Evolutionary conservation across 257 asterid genomes (phyloP).

Genomic region (Penstemon eatonii): DNA sequence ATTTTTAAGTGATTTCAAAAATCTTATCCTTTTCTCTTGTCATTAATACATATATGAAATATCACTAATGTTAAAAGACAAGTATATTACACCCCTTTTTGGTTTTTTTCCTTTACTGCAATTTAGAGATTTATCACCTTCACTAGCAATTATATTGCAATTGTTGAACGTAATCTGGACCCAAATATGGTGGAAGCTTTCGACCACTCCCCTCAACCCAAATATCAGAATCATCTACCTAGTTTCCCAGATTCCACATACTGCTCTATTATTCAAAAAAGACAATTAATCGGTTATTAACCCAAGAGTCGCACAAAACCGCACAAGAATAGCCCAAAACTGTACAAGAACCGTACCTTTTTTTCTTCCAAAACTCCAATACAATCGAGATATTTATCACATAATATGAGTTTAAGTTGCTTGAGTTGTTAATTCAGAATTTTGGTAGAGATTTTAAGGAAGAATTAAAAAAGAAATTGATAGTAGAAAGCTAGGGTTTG

Average conservation of each 20-base stretch:
- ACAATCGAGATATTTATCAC: too few species aligned
- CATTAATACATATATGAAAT: not conserved
- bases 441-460: too few species aligned
- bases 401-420: too few species aligned
- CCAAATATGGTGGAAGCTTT: slow-evolving; percentile 83
- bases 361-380: too few species aligned
- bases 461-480: too few species aligned
- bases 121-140: slow-evolving; percentile 51
- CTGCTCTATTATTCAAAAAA: slow-evolving; percentile 30
- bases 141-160: slow-evolving; percentile 66
- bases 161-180: slow-evolving; percentile 67
- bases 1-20: too few species aligned
- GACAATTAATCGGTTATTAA: slow-evolving; percentile 2
- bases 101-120: slow-evolving; percentile 43
- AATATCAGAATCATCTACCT: slow-evolving; percentile 19
- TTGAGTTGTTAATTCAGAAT: too few species aligned
- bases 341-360: too few species aligned
- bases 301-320: too few species aligned
- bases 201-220: slow-evolving; percentile 33
- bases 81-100: not conserved
- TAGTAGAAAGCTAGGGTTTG: too few species aligned
- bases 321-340: too few species aligned
- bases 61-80: not conserved
- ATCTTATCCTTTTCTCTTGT: slow-evolving; percentile 48
- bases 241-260: slow-evolving; percentile 28